phyloP scores from a whole-genome alignment of 1,139 yeast genomes.

The Petasospora fabianii region DNA sequence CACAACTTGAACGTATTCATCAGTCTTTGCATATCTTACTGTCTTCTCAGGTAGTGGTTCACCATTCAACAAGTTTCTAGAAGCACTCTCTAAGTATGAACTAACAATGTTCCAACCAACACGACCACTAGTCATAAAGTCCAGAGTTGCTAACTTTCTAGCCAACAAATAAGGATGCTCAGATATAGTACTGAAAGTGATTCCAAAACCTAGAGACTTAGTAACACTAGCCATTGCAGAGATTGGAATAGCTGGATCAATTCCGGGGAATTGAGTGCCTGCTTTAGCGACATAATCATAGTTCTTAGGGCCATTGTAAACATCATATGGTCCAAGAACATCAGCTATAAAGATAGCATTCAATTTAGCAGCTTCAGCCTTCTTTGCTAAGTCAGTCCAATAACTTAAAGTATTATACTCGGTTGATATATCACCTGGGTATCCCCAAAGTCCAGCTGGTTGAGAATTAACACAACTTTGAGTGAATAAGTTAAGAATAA shows the following conservation, averaged over 20 bases:
- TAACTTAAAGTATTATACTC: constrained; percentile 35
- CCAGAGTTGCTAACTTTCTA: constrained; percentile 39
- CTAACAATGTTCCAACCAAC: constrained; percentile 44
- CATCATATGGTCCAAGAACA: constrained; percentile 38
- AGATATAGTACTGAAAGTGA: constrained; percentile 39
- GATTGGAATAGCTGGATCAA: constrained; percentile 36
- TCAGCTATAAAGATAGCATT: constrained; percentile 42
- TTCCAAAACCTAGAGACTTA: constrained; percentile 36
- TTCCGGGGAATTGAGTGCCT: constrained; percentile 37
- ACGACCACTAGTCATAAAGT: constrained; percentile 39
- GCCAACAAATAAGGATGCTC: constrained; percentile 41
- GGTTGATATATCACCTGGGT: constrained; percentile 35
- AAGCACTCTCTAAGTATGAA: constrained; percentile 34
- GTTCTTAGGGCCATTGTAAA: constrained; percentile 35
- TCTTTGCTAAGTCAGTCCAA: constrained; percentile 37
- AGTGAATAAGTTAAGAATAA: constrained; percentile 39
- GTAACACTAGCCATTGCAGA: constrained; percentile 41
- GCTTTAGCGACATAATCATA: constrained; percentile 31
- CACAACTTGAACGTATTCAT: constrained; percentile 34
- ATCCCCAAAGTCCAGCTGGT: constrained; percentile 37
- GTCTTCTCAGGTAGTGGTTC: constrained; percentile 36
- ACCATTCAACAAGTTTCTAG: constrained; percentile 34
- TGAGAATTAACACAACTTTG: constrained; percentile 39
- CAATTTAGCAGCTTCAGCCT: constrained; percentile 37
- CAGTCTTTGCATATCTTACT: constrained; percentile 36